These are phyloP conservation scores for Chaetomium globosum DNA, from an alignment of 2,329 filamentous ascomycete species.

Conservation along the genomic window DNA sequence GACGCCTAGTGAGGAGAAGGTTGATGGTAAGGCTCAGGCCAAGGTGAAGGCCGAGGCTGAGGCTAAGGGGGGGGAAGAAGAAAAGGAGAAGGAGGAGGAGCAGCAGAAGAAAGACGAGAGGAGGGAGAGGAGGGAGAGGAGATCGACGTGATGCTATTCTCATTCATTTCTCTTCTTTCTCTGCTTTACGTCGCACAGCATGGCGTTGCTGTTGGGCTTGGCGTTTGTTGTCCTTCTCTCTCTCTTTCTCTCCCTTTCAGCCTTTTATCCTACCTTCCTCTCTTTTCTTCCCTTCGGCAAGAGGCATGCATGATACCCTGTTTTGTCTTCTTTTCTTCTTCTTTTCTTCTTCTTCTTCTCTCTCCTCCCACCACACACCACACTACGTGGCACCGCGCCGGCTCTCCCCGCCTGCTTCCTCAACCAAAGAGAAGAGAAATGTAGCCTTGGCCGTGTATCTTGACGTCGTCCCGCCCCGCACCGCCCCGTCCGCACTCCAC, in stretches of 20 bases:
- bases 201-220: background rate
- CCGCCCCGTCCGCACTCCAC: background rate
- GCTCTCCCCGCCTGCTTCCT: background rate
- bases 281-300: slow-evolving; percentile 6
- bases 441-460: background rate
- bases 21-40: background rate
- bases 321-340: slow-evolving; percentile 18
- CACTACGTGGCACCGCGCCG: background rate
- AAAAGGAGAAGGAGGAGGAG: background rate
- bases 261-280: background rate
- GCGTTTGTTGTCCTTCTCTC: background rate
- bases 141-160: background rate
- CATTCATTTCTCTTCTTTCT: background rate
- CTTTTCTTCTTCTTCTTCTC: too few species aligned
- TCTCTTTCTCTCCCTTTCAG: background rate
- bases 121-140: slow-evolving; percentile 4
- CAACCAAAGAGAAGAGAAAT: background rate
- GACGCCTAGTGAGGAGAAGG: slow-evolving; percentile 1
- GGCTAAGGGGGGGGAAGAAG: background rate
- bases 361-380: background rate
- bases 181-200: background rate
- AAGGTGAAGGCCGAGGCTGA: background rate
- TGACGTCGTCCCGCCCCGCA: background rate
- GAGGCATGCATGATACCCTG: slow-evolving; percentile 29
- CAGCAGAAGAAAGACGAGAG: slow-evolving; percentile 5